phyloP scores from a whole-genome alignment of 257 asterid genomes.

The Gardenia jasminoides region DNA sequence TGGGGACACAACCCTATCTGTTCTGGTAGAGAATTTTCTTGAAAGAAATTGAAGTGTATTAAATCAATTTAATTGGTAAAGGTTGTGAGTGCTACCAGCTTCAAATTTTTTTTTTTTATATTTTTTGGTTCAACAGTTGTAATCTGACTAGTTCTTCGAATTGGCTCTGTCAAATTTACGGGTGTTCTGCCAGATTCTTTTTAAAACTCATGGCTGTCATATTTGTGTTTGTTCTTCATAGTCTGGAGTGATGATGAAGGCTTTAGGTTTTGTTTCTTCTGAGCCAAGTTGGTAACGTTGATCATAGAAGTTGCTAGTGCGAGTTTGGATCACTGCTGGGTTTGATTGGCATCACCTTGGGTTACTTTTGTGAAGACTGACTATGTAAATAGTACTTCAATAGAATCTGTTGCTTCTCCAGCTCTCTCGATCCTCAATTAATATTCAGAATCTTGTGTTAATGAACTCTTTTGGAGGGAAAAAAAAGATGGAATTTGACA shows the following conservation, averaged over 20 bases:
- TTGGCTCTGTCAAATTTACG: constrained; percentile 4
- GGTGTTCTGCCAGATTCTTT: constrained; percentile 14
- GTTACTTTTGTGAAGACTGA: constrained; percentile 8
- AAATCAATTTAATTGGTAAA: constrained; percentile 24
- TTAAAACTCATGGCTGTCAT: constrained; percentile 4
- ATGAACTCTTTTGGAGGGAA: constrained; percentile 19
- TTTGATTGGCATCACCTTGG: constrained; percentile 18
- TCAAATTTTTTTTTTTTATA: constrained; percentile 11
- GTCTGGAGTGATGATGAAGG: constrained; percentile 8
- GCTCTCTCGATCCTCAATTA: constrained; percentile 30
- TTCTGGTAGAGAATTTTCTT: neutral
- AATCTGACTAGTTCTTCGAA: constrained; percentile 13
- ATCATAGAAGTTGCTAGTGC: constrained; percentile 14
- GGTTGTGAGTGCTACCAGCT: constrained; percentile 24
- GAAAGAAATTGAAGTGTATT: constrained; percentile 15
- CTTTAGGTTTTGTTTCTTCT: neutral
- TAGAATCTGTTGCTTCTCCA: constrained; percentile 18
- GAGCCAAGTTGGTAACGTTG: neutral
- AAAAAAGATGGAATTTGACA: constrained; percentile 55
- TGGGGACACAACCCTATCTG: neutral
- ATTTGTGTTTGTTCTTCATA: neutral
- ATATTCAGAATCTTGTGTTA: constrained; percentile 17
- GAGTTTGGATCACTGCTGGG: constrained; percentile 3
- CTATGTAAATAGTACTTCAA: constrained; percentile 27
- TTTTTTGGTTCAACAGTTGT: constrained; percentile 11